Evolutionary conservation across 1,284 basidiomycete genomes (phyloP), one percentile per base, ranked within the genome.

Genomic region (Cryptococcus wingfieldii): DNA sequence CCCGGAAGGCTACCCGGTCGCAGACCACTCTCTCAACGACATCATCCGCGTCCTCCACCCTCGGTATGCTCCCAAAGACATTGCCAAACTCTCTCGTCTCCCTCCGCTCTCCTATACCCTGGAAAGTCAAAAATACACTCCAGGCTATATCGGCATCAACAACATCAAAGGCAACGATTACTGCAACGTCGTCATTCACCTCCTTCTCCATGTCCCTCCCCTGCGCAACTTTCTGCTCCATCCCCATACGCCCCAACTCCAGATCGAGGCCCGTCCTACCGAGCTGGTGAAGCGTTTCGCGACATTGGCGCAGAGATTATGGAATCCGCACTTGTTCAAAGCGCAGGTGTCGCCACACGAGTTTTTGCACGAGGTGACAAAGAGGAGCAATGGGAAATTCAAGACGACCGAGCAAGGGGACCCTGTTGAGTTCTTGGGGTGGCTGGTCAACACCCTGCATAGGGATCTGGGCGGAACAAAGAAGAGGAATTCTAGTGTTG

Each of bases 311-410:
- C 88, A 91, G 75, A 93, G 97, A 73, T 75, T 98, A 27, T 99
- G 96, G 96, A 98, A 98, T 75, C 89, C 91, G 5, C 81, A 86
- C 48, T 78, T 95, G 54, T 97, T 98, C 84, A 99, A 99, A 77
- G 88, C 89, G 55, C 96, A 99, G 81, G 93, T 98, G 61, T 91
- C 88, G 63, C 96, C 96, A 9, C 96, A 98, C 77, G 96, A 99
- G 76, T 94, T 98, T 72, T 78, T 97, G 60, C 96, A 99, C 77
- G 95, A 98, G 78, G 93, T 98, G 47, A 86, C 88, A 60, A 83
- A 89, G 61, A 86, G 87, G 37, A 93, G 89, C 68, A 83, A 80
- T 34, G 90, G 92, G 14, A 91, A 90, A 75, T 98, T 94, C 78
- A 86, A 87, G 64, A 83, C 96, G 61, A 94, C 94, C 64, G 83